Base-by-base conservation (phyloP, 2,329 filamentous ascomycete genomes). In the Verticillium isaacii region DNA sequence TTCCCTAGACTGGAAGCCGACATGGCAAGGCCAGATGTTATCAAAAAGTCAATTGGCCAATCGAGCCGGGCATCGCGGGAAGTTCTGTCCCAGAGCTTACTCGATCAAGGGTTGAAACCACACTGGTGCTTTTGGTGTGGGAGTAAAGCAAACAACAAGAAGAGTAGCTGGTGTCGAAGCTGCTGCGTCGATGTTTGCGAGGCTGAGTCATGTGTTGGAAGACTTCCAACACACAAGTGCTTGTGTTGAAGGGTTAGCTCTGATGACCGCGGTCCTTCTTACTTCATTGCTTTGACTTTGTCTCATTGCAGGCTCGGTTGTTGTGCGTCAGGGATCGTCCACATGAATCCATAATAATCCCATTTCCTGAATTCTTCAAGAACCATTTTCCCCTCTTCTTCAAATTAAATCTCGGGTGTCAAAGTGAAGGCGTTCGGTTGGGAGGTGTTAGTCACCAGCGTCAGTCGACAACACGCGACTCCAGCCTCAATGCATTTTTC, bases 41-140 rank as follows among this genome's bases (percentile, higher is more conserved):
- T 65, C 3, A 56, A 62, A 4, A 58, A 52, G 0, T 15, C 62
- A 2, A 36, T 65, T 6, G 63, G 63, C 2, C 23, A 7, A 4
- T 9, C 37, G 8, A 65, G 63, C 32, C 54, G 29, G 5, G 37
- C 25, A 2, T 32, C 60, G 15, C 62, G 63, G 1, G 57, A 64
- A 14, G 56, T 39, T 23, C 50, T 65, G 17, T 59, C 62, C 1
- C 25, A 23, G 19, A 19, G 60, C 12, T 19, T 64, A 3, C 1
- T 58, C 11, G 34, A 52, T 15, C n/a, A 41, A 15, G 60, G 56
- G 12, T 32, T 55, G 3, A 52, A 54, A 56, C 63, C 63, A 2
- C 37, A 50, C 19, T 65, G 63, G 63, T 65, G 63, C 19, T 64
- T 64, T 19, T 64, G 60, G 57, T 64, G 63, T 9, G 63, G 63